Base-by-base conservation (phyloP, 169 alveolate genomes). In the Pseudocohnilembus persalinus region DNA sequence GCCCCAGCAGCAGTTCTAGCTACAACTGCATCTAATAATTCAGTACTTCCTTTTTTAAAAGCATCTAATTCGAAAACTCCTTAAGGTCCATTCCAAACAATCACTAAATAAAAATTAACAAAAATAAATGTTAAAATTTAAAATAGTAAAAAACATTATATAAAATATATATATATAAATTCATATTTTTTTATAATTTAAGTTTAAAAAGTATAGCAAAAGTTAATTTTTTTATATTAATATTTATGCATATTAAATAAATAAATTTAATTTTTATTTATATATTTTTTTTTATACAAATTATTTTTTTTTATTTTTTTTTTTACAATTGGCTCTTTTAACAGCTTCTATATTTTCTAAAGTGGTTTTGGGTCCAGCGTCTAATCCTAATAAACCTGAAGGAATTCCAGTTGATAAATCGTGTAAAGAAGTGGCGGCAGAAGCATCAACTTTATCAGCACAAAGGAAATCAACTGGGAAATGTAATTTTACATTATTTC, bases 351-450 rank as follows among this genome's bases (percentile, higher is more conserved):
- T 82, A 73, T 88, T 91, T 29, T 75, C 76, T 73, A 49, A 82
- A 26, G 89, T 81, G 76, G 99, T 93, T 88, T 97, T 92, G 29
- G 99, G 98, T 24, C 99, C 99, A 78, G 98, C 96, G 88, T 98
- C 99, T 29, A 98, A 94, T 24, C 99, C 99, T 95, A 97, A 92
- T 99, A 98, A 98, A 73, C 98, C 99, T 34, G 97, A 99, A 1
- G 98, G 98, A 65, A 99, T 97, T 26, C 99, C 99, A 74, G 92
- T 96, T 20, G 85, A 92, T 28, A 95, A 96, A 24, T 96, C 97
- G 72, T 95, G 94, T 31, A 94, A 65, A 74, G 93, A 91, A 25
- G 95, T 92, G 30, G 95, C 88, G 24, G 99, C 99, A 28, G 94
- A 95, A 73, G 96, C 96, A 11, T 94, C 98, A 88, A 98, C 96